Evolutionary conservation across 768 basidiomycete genomes (phyloP).

Genomic region (Trametes punicea): DNA sequence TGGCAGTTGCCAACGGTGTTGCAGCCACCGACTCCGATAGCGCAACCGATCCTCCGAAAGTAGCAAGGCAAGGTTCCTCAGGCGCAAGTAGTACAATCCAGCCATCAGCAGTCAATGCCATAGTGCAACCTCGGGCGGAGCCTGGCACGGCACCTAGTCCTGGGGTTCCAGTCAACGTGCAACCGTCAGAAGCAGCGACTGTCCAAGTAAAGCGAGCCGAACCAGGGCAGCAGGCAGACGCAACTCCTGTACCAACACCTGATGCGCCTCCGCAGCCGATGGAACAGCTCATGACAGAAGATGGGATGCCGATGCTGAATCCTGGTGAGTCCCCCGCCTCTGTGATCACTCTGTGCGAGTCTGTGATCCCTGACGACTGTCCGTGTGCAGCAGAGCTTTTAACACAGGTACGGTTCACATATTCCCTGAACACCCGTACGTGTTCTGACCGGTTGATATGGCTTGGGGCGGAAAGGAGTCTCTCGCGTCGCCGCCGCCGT

Average conservation of each 20-base stretch:
- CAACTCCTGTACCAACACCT: neutral
- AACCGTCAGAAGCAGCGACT: conserved; percentile 6
- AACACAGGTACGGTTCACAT: conserved; percentile 47
- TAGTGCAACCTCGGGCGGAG: neutral
- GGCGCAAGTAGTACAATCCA: neutral
- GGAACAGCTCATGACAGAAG: conserved; percentile 59
- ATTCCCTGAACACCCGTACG: neutral
- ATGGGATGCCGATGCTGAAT: conserved; percentile 65
- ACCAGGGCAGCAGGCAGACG: neutral
- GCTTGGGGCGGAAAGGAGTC: conserved; percentile 44
- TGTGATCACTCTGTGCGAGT: neutral
- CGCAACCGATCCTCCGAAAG: neutral
- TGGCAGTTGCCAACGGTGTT: neutral
- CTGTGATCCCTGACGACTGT: neutral
- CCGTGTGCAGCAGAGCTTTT: conserved; percentile 49
- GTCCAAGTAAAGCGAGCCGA: conserved; percentile 5
- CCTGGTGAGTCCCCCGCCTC: conserved; percentile 46
- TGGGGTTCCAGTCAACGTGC: neutral
- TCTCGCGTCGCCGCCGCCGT: conserved; percentile 67
- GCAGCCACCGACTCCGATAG: neutral
- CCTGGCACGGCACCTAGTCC: neutral
- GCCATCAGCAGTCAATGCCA: neutral
- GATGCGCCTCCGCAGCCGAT: conserved; percentile 37
- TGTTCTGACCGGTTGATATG: conserved; percentile 5
- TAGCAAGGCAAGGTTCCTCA: neutral